These are phyloP conservation scores for Fonsecaea nubica DNA, from an alignment of 2,329 filamentous ascomycete genomes.

Conservation along the genomic window DNA sequence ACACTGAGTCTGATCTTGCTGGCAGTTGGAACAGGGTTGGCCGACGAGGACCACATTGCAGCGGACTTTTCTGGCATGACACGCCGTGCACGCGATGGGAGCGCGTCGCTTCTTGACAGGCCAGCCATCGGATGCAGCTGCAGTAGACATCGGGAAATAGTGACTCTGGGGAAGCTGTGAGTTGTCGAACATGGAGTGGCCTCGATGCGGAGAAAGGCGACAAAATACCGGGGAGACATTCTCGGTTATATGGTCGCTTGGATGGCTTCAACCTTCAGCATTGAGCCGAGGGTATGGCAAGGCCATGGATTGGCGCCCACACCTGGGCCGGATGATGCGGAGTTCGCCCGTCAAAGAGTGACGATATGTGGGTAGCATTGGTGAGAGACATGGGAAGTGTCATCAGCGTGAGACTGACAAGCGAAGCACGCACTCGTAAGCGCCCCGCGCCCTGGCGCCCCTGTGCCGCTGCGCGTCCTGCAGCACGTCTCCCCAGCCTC, in stretches of 20 bases:
- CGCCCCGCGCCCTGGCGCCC: background rate
- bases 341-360: background rate
- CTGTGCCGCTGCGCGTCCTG: too few species aligned
- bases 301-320: background rate
- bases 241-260: conserved; percentile 15
- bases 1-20: conserved; percentile 42
- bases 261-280: background rate
- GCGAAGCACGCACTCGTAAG: background rate
- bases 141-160: conserved; percentile 5
- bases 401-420: background rate
- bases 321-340: background rate
- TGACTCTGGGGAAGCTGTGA: background rate
- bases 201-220: background rate
- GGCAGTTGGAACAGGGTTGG: conserved; percentile 44
- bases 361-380: background rate
- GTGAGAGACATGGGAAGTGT: background rate
- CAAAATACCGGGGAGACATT: conserved; percentile 5
- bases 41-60: conserved; percentile 60
- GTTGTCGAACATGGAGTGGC: background rate
- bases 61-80: conserved; percentile 59
- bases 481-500: background rate
- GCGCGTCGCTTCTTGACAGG: conserved; percentile 44
- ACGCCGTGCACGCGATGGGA: conserved; percentile 60
- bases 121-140: background rate
- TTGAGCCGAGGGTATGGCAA: conserved; percentile 2